phyloP scores from a whole-genome alignment of 78 protist species.

The Salpingoeca rosetta region DNA sequence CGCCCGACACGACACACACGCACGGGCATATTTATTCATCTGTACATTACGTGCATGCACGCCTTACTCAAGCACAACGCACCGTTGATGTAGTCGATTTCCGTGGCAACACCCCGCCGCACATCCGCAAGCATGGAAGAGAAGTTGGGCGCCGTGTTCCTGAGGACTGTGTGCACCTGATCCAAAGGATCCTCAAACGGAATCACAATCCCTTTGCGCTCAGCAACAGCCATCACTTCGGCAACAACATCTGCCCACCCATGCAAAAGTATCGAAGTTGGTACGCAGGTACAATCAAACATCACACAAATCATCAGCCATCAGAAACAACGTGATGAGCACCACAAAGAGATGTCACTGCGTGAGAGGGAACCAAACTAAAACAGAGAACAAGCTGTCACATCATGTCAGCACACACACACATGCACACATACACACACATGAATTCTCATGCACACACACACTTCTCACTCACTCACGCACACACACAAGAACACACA shows the following conservation, averaged over 20 bases:
- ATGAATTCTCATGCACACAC: no score
- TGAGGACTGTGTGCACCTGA: background rate
- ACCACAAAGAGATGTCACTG: background rate
- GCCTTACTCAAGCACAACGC: no score
- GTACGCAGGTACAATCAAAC: background rate
- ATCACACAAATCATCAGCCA: background rate
- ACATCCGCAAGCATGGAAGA: constrained; percentile 31
- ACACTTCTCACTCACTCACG: no score
- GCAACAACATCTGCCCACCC: background rate
- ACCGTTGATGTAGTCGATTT: constrained; percentile 9
- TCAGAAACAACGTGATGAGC: background rate
- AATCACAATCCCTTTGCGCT: background rate
- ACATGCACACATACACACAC: no score
- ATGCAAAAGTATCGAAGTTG: no score
- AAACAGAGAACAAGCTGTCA: no score
- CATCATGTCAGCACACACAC: no score
- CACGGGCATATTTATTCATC: no score
- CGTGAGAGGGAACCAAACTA: no score
- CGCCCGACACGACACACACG: no score
- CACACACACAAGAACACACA: no score
- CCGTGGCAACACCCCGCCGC: constrained; percentile 10
- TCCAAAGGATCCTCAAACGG: background rate
- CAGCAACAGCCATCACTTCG: background rate
- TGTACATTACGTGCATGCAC: no score
- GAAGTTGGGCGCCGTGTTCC: constrained; percentile 7